Conservation (phyloP, 306 rosid genomes). For the Cucumis hystrix region DNA sequence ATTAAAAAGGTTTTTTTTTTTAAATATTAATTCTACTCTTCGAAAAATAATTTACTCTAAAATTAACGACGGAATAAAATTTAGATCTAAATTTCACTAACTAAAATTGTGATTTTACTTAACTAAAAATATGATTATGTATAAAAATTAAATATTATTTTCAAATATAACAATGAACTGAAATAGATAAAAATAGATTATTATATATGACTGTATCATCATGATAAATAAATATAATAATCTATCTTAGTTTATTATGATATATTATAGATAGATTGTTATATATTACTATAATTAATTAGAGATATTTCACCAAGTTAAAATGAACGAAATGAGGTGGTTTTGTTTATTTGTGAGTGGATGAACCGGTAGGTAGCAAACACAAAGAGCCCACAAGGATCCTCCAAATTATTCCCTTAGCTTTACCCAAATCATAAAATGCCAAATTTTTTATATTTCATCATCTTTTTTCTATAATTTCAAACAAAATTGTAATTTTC, state of each 20-base stretch:
- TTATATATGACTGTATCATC: no score
- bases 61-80: no score
- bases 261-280: no score
- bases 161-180: no score
- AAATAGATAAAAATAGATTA: no score
- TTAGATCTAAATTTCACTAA: neutral
- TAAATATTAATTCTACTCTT: no score
- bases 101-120: neutral
- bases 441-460: neutral
- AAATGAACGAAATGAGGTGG: neutral
- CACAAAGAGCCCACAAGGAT: conserved; percentile 2
- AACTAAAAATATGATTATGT: neutral
- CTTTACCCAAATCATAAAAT: neutral
- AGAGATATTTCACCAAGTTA: no score
- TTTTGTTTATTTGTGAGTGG: neutral
- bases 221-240: no score
- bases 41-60: no score
- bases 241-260: no score
- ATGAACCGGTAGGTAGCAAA: neutral
- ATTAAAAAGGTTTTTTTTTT: no score
- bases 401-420: neutral
- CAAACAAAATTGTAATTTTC: neutral
- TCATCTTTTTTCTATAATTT: neutral
- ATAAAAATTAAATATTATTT: neutral
- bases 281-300: no score